Evolutionary conservation across 768 basidiomycete genomes (phyloP).

Genomic region (Lactarius evosmus): DNA sequence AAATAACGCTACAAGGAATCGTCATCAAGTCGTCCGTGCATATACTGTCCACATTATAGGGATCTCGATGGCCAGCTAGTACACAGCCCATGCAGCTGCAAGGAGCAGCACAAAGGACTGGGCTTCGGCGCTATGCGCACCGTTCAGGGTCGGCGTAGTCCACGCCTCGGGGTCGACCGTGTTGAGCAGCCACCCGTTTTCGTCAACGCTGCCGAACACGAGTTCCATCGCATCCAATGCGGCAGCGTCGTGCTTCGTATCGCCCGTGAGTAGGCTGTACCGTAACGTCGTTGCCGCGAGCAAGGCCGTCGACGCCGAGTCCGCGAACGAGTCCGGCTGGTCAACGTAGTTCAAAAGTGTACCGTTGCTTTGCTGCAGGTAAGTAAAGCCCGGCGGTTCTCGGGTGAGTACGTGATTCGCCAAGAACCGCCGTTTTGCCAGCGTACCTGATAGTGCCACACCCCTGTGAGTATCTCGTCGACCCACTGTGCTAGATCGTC

Average conservation of each 20-base stretch:
- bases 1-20: neutral
- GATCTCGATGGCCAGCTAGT: neutral
- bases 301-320: conserved; percentile 54
- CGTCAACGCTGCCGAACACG: conserved; percentile 40
- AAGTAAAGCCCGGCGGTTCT: neutral
- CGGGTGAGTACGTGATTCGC: neutral
- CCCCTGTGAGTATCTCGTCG: conserved; percentile 45
- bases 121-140: conserved; percentile 24
- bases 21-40: neutral
- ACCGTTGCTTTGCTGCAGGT: conserved; percentile 40
- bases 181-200: conserved; percentile 30
- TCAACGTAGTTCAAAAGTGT: conserved; percentile 54
- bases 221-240: conserved; percentile 43
- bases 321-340: conserved; percentile 48
- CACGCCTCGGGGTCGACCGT: conserved; percentile 20
- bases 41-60: neutral
- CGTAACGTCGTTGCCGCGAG: conserved; percentile 57
- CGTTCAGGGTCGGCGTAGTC: conserved; percentile 4
- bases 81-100: conserved; percentile 25
- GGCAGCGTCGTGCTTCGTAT: conserved; percentile 37
- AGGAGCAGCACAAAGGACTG: conserved; percentile 29
- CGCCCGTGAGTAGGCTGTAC: conserved; percentile 43
- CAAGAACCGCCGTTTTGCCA: neutral
- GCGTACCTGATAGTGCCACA: conserved; percentile 46
- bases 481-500: conserved; percentile 51